Base-by-base conservation (phyloP, 2,329 filamentous ascomycete species). In the Aspergillus fijiensis region DNA sequence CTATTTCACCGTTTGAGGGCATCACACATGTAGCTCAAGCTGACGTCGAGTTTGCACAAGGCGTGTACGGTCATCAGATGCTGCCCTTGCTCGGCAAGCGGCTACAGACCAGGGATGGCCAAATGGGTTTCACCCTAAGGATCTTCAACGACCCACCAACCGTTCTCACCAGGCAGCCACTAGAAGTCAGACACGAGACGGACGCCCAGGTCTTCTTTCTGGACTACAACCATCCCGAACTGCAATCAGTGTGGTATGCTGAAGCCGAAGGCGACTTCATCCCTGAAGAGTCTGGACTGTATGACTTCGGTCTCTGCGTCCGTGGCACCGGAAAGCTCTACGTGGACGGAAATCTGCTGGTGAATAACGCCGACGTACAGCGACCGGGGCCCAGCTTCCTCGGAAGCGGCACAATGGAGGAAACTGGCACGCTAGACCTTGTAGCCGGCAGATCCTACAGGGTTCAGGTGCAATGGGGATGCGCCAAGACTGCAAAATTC, bases 341-440 rank as follows among this genome's bases (percentile, higher is more conserved):
- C 67, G 81, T 89, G 60, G 82, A 89, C 65, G 85, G 78, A 58
- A 74, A 84, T 61, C 76, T 88, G 7, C 74, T 88, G 42, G 80
- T 89, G n/a, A 85, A 89, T 72, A 88, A 89, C 65, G 79, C 81
- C 3, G 85, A 84, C 23, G 82, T 84, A 49, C 87, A 89, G 71
- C 76, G 69, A 39, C 80, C 82, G n/a, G 85, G 86, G 7, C 82
- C 85, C 47, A 82, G 82, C 2, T 89, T 89, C 76, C 85, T 88
- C 59, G 84, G 86, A 7, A 79, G 79, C 21, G 86, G 84, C 2
- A 89, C 86, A 0, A 73, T 80, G 2, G 87, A 90, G 68, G 84
- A 88, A 66, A 82, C 82, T 45, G 85, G 85, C 7, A 77, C 76
- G 1, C 78, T 84, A 52, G 69, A 80, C 2, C 77, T 89, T 49